These are phyloP conservation scores for Artomyces pyxidatus DNA, from an alignment of 768 basidiomycete genomes.

Conservation along the genomic window DNA sequence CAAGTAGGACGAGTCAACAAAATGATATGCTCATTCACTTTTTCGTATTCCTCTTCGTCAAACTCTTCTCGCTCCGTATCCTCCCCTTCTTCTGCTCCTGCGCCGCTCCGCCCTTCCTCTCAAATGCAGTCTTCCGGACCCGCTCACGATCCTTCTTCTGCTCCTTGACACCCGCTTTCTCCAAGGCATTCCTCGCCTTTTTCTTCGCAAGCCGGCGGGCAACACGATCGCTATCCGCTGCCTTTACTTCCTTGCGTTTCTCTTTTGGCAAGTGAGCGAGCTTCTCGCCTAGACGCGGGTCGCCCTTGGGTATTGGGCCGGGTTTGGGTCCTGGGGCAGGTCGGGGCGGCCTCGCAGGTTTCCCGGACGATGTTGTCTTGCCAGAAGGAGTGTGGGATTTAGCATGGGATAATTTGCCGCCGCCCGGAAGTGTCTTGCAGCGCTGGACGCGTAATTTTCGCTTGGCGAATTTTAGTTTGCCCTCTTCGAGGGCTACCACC, in stretches of 20 bases:
- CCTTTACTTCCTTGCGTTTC: slow-evolving; percentile 78
- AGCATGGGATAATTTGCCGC: slow-evolving; percentile 7
- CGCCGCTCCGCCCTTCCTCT: slow-evolving; percentile 22
- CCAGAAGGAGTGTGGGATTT: slow-evolving; percentile 19
- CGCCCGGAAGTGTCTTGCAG: slow-evolving; percentile 68
- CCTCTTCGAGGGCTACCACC: slow-evolving; percentile 69
- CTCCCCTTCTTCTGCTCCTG: slow-evolving; percentile 34
- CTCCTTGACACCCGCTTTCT: slow-evolving; percentile 28
- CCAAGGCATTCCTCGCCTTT: slow-evolving; percentile 54
- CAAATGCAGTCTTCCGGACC: slow-evolving; percentile 34
- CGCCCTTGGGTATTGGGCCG: slow-evolving; percentile 57
- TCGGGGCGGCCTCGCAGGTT: background rate
- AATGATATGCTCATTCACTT: too few relatives aligned
- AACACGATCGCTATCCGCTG: slow-evolving; percentile 69
- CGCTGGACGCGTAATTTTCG: slow-evolving; percentile 86
- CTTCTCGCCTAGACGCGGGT: slow-evolving; percentile 73
- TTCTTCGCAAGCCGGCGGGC: slow-evolving; percentile 88
- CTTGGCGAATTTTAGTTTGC: slow-evolving; percentile 85
- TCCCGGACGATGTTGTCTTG: slow-evolving; percentile 2
- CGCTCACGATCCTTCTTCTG: slow-evolving; percentile 39
- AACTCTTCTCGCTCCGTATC: slow-evolving; percentile 45
- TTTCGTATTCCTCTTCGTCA: slow-evolving; percentile 49
- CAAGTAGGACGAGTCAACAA: too few relatives aligned
- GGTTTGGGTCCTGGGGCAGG: slow-evolving; percentile 5
- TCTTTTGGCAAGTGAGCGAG: slow-evolving; percentile 75